A percentile compares a stretch with the other conserved stretches of the same genome.
Conservation (phyloP, 2,329 filamentous ascomycete species). For the Ciborinia camelliae region DNA sequence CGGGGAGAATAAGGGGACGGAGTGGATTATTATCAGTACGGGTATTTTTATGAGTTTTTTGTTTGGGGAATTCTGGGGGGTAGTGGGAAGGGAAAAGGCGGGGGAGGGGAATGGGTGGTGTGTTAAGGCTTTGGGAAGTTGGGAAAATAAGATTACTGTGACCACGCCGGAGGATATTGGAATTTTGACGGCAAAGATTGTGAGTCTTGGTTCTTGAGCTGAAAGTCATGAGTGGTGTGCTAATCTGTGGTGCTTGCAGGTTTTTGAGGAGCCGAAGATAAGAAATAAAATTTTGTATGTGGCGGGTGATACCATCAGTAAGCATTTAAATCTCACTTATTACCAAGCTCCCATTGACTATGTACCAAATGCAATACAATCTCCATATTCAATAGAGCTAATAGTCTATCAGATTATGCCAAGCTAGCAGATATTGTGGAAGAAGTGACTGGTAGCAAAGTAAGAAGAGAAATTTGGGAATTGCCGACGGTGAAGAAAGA, state of each 20-base stretch:
- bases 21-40: constrained; percentile 65
- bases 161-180: constrained; percentile 65
- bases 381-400: not conserved
- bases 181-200: constrained; percentile 44
- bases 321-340: not conserved
- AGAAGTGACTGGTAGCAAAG: constrained; percentile 40
- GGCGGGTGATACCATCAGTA: constrained; percentile 58
- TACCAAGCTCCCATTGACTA: not conserved
- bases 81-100: constrained; percentile 46
- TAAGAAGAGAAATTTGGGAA: constrained; percentile 39
- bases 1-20: constrained; percentile 42
- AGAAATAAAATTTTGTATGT: constrained; percentile 49
- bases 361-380: not conserved
- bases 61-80: constrained; percentile 59
- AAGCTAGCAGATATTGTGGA: constrained; percentile 53
- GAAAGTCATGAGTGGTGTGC: too few species aligned
- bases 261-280: constrained; percentile 39
- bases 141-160: constrained; percentile 60
- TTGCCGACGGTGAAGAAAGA: constrained; percentile 38
- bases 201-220: not conserved
- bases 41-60: constrained; percentile 66
- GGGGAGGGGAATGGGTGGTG: constrained; percentile 42
- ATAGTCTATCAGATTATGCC: constrained; percentile 42
- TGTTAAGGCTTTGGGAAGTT: constrained; percentile 56
- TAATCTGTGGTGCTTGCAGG: not conserved